Evolutionary conservation across 208 protist genomes (phyloP), one percentile per base, ranked within the genome.

Genomic region (Trypanosoma conorhini): DNA sequence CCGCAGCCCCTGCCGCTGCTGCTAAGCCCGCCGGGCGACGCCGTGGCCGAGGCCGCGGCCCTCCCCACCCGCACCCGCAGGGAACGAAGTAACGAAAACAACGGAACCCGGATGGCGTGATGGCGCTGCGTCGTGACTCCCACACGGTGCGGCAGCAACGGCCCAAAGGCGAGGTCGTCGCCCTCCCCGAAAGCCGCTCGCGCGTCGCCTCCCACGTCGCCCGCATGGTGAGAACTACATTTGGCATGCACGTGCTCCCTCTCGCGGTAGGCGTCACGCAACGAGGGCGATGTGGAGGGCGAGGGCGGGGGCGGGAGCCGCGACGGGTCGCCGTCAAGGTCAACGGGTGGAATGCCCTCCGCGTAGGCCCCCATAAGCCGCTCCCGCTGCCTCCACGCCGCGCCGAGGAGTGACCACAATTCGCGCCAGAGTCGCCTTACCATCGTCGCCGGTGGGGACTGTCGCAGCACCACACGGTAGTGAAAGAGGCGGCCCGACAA

Each of bases 321-420:
- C 26, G 56, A 46, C 17, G 40, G n/a, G 57, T 48, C 60, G 64
- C 59, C 58, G 35, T 60, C 17, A 10, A 78, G 19, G 1, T 65
- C 40, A 21, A 59, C 40, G 12, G 67, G 61, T 19, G 46, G 21
- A 42, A 70, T 28, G 10, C 31, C 65, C 22, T 74, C 40, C 0
- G 54, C 30, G 64, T 86, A 85, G 24, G 74, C 76, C 4, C 89
- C 86, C 65, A 85, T 76, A 26, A 91, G 67, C 8, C 85, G 85
- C 30, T 80, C 74, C 0, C 89, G 80, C 70, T 92, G 87, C 8
- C 89, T 80, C 86, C 86, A 95, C 55, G 81, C 76, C 35, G 87
- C 89, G 33, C 85, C 82, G 5, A 91, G 69, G 9, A 84, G 33
- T 30, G 65, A 76, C 83, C 85, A 91, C 15, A 95, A 74, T 30